Evolutionary conservation across 2,329 filamentous ascomycete species (phyloP), one percentile per base, ranked within the genome.

Genomic region (Xylaria sp.): DNA sequence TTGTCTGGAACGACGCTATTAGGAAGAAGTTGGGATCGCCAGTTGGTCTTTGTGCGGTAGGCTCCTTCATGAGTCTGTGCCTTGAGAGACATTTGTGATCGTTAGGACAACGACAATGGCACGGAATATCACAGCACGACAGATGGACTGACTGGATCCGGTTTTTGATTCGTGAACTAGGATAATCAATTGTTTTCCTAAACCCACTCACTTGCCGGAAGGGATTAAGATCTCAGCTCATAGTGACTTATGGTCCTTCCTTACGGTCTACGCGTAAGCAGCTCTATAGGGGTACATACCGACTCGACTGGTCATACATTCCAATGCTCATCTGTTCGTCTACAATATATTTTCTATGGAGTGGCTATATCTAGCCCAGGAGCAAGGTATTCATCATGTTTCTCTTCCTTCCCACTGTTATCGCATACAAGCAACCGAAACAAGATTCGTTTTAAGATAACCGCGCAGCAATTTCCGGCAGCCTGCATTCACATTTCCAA

Each of bases 1-100:
- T 58, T 18, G 37, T 28, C 55, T 58, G 55, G 37, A 58, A 58
- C 20, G 55, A 58, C n/a, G 44, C 55, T 13, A 58, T 58, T 25
- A 46, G 55, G 23, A 44, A 58, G 37, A 58, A 58, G 12, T 58
- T 25, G 32, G 28, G 23, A 58, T 13, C 20, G 55, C 37, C 20
- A 58, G 55, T 23, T 58, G 55, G 20, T 58, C 55, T 12, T 58
- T 58, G 55, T 58, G 55, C 13, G 37, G 37, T 18, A 58, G 37
- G 55, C 37, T 44, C 25, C 23, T 28, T 23, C 55, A 44, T 28
- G 37, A 44, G 37, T 58, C 55, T 28, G 37, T 44, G 13, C 18
- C 20, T 58, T 12, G 39, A n/a, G 5, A 41, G 37, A 44, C 55
- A 58, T 58, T 58, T 44, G 37, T 10, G 20, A 20, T 12, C 37